Evolutionary conservation across 371 early-diverging fungal genomes (phyloP).

Genomic region (Mortierella polycephala): DNA sequence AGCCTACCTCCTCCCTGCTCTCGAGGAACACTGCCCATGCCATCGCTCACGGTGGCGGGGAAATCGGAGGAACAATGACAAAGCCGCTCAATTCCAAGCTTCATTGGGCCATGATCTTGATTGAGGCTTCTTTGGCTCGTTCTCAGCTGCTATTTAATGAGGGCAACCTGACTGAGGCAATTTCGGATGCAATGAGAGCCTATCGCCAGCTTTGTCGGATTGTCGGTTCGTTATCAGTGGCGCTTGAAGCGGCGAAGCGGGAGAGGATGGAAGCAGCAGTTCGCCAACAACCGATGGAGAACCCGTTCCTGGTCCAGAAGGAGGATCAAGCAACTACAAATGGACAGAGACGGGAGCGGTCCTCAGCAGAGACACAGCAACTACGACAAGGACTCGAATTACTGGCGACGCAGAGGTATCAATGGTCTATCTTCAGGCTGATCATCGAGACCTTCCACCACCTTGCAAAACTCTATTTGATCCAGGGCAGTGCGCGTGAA

Average conservation of each 20-base stretch:
- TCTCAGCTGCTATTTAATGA: slow-evolving; percentile 36
- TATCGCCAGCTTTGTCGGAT: slow-evolving; percentile 35
- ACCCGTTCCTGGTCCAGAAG: slow-evolving; percentile 28
- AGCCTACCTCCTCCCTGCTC: no score
- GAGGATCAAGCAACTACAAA: background rate
- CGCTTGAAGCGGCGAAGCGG: slow-evolving; percentile 19
- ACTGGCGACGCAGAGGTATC: slow-evolving; percentile 34
- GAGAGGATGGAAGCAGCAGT: slow-evolving; percentile 11
- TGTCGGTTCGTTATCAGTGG: slow-evolving; percentile 30
- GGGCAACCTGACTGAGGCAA: slow-evolving; percentile 40
- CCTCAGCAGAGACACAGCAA: slow-evolving; percentile 12
- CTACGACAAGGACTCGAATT: slow-evolving; percentile 32
- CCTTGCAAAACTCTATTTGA: slow-evolving; percentile 63
- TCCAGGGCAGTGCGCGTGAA: slow-evolving; percentile 75
- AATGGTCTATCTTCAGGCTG: slow-evolving; percentile 42
- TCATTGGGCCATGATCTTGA: slow-evolving; percentile 22
- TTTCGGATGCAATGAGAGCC: slow-evolving; percentile 36
- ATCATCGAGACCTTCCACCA: slow-evolving; percentile 62
- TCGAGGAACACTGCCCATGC: background rate
- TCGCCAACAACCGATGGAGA: slow-evolving; percentile 17
- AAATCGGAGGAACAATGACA: slow-evolving; percentile 6
- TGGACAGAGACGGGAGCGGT: background rate
- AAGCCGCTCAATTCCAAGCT: slow-evolving; percentile 21
- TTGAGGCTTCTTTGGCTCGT: slow-evolving; percentile 43
- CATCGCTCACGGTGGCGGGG: background rate